Evolutionary conservation across 768 basidiomycete species (phyloP).

Genomic region (Hygrocybe punicea): DNA sequence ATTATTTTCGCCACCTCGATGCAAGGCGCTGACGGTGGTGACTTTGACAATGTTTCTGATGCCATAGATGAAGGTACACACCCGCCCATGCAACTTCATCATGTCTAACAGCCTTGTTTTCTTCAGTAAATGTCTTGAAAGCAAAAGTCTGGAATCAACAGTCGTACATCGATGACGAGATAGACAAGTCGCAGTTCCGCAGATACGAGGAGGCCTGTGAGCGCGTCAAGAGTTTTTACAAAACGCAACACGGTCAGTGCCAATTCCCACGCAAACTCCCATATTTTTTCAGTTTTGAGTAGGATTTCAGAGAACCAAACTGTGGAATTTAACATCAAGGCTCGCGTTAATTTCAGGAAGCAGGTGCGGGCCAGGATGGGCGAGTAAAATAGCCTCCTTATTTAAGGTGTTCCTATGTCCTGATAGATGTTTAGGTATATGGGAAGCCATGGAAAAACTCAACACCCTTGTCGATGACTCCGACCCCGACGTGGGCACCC

Average conservation of each 20-base stretch:
- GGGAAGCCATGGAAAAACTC: conserved; percentile 85
- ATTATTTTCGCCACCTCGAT: too few species aligned
- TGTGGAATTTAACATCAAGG: conserved; percentile 75
- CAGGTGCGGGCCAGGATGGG: conserved; percentile 71
- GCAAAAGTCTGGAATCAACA: conserved; percentile 38
- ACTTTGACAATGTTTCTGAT: conserved; percentile 5
- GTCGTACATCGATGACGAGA: conserved; percentile 45
- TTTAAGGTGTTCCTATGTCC: too few species aligned
- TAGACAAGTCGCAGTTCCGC: conserved; percentile 58
- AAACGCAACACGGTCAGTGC: conserved; percentile 66
- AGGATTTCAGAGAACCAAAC: conserved; percentile 73
- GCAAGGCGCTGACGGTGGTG: too few species aligned
- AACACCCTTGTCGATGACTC: conserved; percentile 87
- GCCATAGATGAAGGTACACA: conserved; percentile 4
- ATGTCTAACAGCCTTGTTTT: neutral
- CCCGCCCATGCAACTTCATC: neutral
- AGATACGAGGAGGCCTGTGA: conserved; percentile 61
- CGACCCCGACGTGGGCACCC: conserved; percentile 70
- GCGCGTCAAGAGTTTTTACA: conserved; percentile 65
- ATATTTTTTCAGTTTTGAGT: neutral
- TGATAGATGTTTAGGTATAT: too few species aligned
- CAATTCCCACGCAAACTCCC: conserved; percentile 35
- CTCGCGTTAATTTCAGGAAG: conserved; percentile 70
- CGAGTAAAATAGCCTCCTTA: too few species aligned
- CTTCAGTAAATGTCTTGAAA: neutral